Evolutionary conservation across 768 basidiomycete genomes (phyloP).

Genomic region (Auriscalpium orientale): DNA sequence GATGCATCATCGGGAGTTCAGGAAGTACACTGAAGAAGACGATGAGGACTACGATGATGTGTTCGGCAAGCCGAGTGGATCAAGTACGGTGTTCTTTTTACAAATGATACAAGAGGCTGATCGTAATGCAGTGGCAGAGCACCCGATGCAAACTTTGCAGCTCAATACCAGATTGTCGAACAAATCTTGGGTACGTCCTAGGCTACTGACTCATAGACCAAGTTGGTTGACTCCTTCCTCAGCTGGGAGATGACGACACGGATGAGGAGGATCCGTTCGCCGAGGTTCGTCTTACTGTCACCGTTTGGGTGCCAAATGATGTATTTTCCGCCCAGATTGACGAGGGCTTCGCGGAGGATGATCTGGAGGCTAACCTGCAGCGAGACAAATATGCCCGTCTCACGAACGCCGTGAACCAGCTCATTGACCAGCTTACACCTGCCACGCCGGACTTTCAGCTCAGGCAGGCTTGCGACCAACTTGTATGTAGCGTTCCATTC

Average conservation of each 20-base stretch:
- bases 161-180: conserved; percentile 83
- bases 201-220: too few species aligned
- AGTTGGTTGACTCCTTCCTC: conserved; percentile 11
- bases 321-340: conserved; percentile 52
- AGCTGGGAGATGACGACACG: conserved; percentile 74
- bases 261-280: conserved; percentile 98
- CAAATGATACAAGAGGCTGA: conserved; percentile 4
- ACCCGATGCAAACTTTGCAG: conserved; percentile 67
- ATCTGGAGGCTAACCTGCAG: conserved; percentile 84
- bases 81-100: conserved; percentile 27
- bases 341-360: conserved; percentile 87
- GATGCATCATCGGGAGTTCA: conserved; percentile 57
- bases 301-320: too few species aligned
- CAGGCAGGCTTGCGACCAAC: conserved; percentile 77
- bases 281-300: conserved; percentile 41
- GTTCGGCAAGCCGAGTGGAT: conserved; percentile 70
- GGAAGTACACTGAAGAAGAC: conserved; percentile 83
- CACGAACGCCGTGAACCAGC: conserved; percentile 69
- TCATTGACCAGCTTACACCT: conserved; percentile 82
- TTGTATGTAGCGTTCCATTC: conserved; percentile 42
- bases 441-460: conserved; percentile 78
- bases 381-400: conserved; percentile 91
- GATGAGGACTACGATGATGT: conserved; percentile 94
- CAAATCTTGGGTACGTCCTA: conserved; percentile 67
- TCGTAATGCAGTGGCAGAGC: conserved; percentile 38